Evolutionary conservation across 2,329 filamentous ascomycete species (phyloP), one percentile per base, ranked within the genome.

Genomic region (Cercospora nicotianae): DNA sequence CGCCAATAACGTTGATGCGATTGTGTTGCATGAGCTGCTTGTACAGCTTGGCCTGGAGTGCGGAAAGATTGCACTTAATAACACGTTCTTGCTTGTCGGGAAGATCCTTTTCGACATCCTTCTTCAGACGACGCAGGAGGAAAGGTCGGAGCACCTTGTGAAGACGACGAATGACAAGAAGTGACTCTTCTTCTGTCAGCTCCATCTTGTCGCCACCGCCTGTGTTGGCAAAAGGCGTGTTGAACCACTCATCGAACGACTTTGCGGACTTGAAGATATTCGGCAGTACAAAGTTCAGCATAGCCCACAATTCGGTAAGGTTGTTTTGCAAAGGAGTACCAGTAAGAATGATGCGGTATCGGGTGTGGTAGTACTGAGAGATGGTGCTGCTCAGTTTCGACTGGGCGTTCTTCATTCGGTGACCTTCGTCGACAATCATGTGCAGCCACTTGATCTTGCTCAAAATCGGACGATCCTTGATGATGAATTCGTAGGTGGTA

Each of bases 361-460:
- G 90, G 31, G 94, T 97, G 76, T 87, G 90, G 83, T 99, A 99
- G 84, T 98, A 98, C 70, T 93, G 89, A 42, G 94, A 94, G 72
- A 99, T 92, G 4, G 95, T 98, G 72, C 90, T 93, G 80, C 93
- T 97, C 74, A 99, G 86, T 83, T 99, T 99, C 9, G 95, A 99
- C 74, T 95, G 90, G 31, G 92, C 87, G 81, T 99, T 99, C 87
- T 99, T 99, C 95, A 99, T 99, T 79, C 95, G 93, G 81, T 99
- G 95, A 82, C 95, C 95, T 84, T 99, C 95, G 76, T 99, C 95
- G 73, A 99, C 95, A 75, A 99, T 98, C 95, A 99, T 98, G 83
- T 99, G 95, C 75, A 97, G 91, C 95, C 95, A 99, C 82, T 98
- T 98, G 82, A 99, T 94, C 85, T 98, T 98, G 84, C 92, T 96